Conservation (phyloP, 495 filamentous ascomycete genomes). For the Mycothermus thermophilus region DNA sequence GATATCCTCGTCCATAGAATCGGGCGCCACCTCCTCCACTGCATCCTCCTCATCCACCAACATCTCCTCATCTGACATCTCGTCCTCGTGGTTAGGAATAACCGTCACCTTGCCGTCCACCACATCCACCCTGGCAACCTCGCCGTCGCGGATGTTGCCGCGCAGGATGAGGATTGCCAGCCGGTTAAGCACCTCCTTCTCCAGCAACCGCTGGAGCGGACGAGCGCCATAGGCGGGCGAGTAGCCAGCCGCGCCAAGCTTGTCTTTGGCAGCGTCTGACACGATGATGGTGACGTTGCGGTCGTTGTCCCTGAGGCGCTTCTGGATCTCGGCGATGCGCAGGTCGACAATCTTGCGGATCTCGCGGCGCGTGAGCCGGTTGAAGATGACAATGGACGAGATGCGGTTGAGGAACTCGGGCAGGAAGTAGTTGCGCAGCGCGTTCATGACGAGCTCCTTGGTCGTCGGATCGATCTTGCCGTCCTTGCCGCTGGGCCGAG, state of each 20-base stretch:
- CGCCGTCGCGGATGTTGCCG: slow-evolving; percentile 72
- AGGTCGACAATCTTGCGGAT: slow-evolving; percentile 95
- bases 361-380: slow-evolving; percentile 74
- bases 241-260: slow-evolving; percentile 78
- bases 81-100: slow-evolving; percentile 62
- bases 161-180: slow-evolving; percentile 81
- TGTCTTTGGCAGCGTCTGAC: slow-evolving; percentile 72
- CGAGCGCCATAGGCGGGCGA: slow-evolving; percentile 88
- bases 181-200: slow-evolving; percentile 89
- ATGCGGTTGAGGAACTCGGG: slow-evolving; percentile 98
- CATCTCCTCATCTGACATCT: slow-evolving; percentile 53
- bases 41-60: slow-evolving; percentile 50
- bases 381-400: slow-evolving; percentile 92
- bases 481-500: slow-evolving; percentile 58
- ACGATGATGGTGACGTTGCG: slow-evolving; percentile 69
- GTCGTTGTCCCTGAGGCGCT: slow-evolving; percentile 63
- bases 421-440: slow-evolving; percentile 87
- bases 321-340: slow-evolving; percentile 78
- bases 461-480: slow-evolving; percentile 82
- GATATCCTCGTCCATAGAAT: slow-evolving; percentile 59
- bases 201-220: slow-evolving; percentile 75
- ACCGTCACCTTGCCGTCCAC: slow-evolving; percentile 59
- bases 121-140: slow-evolving; percentile 64
- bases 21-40: slow-evolving; percentile 51
- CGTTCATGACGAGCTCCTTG: slow-evolving; percentile 72